Evolutionary conservation across 106 monocot genomes (phyloP).

Genomic region (Amphibolis antarctica): DNA sequence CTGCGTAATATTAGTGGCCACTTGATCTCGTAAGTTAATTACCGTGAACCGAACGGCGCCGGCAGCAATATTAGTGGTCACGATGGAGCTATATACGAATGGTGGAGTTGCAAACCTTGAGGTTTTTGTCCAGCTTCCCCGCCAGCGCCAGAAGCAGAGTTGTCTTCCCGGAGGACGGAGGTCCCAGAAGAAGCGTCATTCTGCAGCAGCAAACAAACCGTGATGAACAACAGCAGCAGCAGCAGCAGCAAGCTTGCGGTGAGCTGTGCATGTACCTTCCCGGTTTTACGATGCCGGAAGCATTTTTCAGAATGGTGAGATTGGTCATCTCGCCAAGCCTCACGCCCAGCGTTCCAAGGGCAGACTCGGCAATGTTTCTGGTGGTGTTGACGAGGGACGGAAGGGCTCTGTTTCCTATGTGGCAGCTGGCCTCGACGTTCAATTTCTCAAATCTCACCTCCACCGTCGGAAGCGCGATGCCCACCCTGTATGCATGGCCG

Average conservation of each 20-base stretch:
- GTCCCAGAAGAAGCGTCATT: conserved; percentile 69
- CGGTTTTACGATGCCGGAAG: conserved; percentile 44
- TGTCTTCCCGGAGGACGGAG: conserved; percentile 71
- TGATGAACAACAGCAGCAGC: too few species aligned
- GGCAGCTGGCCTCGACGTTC: conserved; percentile 39
- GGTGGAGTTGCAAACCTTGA: conserved; percentile 23
- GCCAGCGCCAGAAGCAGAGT: conserved; percentile 52
- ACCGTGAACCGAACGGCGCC: not conserved
- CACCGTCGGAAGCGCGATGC: conserved; percentile 41
- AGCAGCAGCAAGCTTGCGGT: not conserved
- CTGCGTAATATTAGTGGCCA: too few species aligned
- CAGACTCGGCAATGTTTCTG: conserved; percentile 30
- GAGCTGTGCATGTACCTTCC: conserved; percentile 23
- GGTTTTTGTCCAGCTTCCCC: conserved; percentile 38
- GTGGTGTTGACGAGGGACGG: conserved; percentile 40
- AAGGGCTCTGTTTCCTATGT: conserved; percentile 48
- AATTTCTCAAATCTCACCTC: conserved; percentile 50
- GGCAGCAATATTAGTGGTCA: too few species aligned
- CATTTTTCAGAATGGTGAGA: conserved; percentile 50
- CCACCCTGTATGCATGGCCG: conserved; percentile 18
- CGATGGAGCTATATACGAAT: not conserved
- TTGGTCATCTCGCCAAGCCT: conserved; percentile 19
- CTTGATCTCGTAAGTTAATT: too few species aligned
- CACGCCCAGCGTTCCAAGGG: conserved; percentile 19
- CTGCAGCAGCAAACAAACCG: conserved; percentile 18